Evolutionary conservation across 768 basidiomycete species (phyloP), one percentile per base, ranked within the genome.

Genomic region (Boletus bicolor): DNA sequence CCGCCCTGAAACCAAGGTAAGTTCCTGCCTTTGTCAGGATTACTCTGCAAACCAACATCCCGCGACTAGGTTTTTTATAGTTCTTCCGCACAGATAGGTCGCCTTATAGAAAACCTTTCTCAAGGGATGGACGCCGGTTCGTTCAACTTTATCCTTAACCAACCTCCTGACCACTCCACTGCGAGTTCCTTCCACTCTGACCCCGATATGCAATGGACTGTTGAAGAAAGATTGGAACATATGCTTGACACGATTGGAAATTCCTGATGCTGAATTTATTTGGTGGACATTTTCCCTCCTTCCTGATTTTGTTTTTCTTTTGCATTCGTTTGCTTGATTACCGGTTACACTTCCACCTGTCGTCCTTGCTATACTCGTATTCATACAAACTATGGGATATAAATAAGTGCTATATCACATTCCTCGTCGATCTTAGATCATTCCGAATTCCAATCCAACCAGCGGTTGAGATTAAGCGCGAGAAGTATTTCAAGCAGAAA

Each of bases 1-100:
- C 61, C 82, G 87, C 47, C 91, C 91, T 59, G 91, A 93, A 68
- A 93, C 91, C 35, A 92, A 92, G 83, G 91, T 88, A 71, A 58
- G 76, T 69, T 64, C 37, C 54, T 52, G 51, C 44, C 35, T 46
- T 52, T 49, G 21, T 55, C 51, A 39, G 14, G 54, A 36, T 55
- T 46, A 15, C 38, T 17, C 35, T 52, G 44, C 24, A 41, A 57
- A 39, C 55, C 48, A 44, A 68, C 46, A 28, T 56, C 42, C 51
- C 30, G 53, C 30, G 49, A 37, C 53, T 49, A 63, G 64, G 66
- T 72, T 66, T 74, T 65, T 68, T 64, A 65, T 56, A 63, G 86
- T 62, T 83, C 89, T 17, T 78, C 87, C 24, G 81, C 84, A 41
- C 86, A 91, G 58, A 92, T 93, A 68, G 89, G 87, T 42, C 87